Base-by-base conservation (phyloP, 805 yeast species). In the Blastobotrys peoriensis region DNA sequence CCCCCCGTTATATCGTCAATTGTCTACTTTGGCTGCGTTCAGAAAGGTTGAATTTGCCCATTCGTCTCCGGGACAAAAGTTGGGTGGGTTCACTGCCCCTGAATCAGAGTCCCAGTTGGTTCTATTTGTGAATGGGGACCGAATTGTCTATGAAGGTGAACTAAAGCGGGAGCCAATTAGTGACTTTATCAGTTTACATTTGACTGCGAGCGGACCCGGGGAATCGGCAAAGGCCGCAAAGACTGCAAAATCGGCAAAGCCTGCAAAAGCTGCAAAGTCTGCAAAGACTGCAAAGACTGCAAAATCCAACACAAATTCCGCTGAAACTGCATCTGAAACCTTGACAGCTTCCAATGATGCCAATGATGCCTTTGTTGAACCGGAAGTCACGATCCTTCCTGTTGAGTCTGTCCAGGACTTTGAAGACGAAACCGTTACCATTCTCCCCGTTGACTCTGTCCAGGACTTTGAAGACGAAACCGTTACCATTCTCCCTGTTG, bases 1-100 rank as follows among this genome's bases (percentile, higher is more conserved):
- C 15, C 61, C 64, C 9, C 60, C 65, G 5, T 44, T 62, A 16
- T 46, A 57, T 51, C 59, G 59, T 51, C 56, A 51, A 9, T 50
- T 63, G 36, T 58, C 64, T 27, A 52, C 51, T 6, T 61, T 61
- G 45, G 60, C 55, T 45, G 50, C 15, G n/a, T 3, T 59, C 34
- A 59, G 60, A 33, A 49, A 50, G 23, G 36, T 54, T 39, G 44
- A 52, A n/a, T 62, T 63, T 38, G 65, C 53, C 19, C 52, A 48
- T 30, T 48, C 59, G 2, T 59, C 33, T 52, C 55, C 25, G 54
- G 59, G 30, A 46, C 49, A 9, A 55, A 50, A 38, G 42, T 56
- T 16, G 57, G 30, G 30, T 25, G 30, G 57, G 25, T 36, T 54
- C 25, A 22, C 27, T 25, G 28, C 40, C 34, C 55, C 55, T 19